phyloP scores from a whole-genome alignment of 306 rosid genomes.

The Cicer yamashitae region DNA sequence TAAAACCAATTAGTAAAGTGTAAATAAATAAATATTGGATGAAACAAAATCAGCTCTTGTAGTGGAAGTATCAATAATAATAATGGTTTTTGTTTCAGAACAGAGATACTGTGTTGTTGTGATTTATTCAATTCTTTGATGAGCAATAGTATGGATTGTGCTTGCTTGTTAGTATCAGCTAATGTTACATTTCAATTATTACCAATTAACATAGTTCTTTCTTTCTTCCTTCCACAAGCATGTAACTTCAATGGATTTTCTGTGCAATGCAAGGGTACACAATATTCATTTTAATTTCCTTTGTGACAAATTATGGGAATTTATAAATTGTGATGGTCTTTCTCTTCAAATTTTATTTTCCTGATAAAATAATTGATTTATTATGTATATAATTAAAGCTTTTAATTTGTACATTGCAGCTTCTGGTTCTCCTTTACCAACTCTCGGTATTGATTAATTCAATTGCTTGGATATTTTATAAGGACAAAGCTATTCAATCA shows the following conservation, averaged over 20 bases:
- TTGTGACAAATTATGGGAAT: neutral
- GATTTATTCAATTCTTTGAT: conserved; percentile 51
- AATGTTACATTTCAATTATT: conserved; percentile 56
- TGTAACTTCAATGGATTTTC: conserved; percentile 51
- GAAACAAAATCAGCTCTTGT: too few relatives aligned
- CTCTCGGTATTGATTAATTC: conserved; percentile 59
- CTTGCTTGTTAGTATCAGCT: conserved; percentile 69
- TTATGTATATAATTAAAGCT: neutral
- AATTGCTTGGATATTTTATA: neutral
- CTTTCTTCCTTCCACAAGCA: conserved; percentile 58
- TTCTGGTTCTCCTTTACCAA: conserved; percentile 62
- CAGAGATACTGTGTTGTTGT: conserved; percentile 66
- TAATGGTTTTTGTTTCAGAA: too few relatives aligned
- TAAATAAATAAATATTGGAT: too few relatives aligned
- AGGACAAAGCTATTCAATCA: too few relatives aligned
- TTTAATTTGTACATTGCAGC: conserved; percentile 54
- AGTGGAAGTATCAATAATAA: conserved; percentile 61
- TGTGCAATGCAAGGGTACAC: conserved; percentile 68
- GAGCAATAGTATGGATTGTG: conserved; percentile 55
- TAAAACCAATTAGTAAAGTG: too few relatives aligned
- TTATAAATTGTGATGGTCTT: neutral
- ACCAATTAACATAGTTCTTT: conserved; percentile 56
- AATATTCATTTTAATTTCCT: neutral
- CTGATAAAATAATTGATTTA: neutral
- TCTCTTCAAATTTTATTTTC: neutral